A percentile compares a stretch with the other conserved stretches of the same genome.
phyloP scores from a whole-genome alignment of 2,329 filamentous ascomycete genomes.

The Arachnopeziza araneosa region DNA sequence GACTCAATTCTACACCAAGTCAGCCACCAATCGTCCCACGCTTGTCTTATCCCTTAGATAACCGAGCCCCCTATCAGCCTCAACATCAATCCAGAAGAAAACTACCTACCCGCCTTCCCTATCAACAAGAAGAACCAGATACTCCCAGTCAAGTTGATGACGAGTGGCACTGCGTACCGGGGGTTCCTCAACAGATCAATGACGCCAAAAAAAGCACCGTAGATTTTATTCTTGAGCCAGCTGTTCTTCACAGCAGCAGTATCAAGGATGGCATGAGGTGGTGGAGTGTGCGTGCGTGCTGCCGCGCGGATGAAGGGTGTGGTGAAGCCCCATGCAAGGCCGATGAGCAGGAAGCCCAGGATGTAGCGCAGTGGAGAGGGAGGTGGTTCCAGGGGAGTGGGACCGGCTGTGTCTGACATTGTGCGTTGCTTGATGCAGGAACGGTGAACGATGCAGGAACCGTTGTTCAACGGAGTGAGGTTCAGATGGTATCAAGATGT shows the following conservation, averaged over 20 bases:
- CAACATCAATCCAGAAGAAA: not conserved
- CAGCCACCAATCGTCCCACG: not conserved
- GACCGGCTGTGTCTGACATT: not conserved
- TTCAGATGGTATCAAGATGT: not conserved
- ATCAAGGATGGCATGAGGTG: slow-evolving; percentile 50
- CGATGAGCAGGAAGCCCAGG: slow-evolving; percentile 83
- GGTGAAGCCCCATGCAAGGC: slow-evolving; percentile 87
- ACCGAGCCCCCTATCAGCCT: not conserved
- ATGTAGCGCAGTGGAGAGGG: slow-evolving; percentile 68
- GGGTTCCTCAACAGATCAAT: slow-evolving; percentile 75
- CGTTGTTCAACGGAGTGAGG: not conserved
- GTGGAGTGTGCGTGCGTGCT: slow-evolving; percentile 67
- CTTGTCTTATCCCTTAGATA: not conserved
- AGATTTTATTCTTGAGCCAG: slow-evolving; percentile 57
- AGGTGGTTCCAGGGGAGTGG: slow-evolving; percentile 33
- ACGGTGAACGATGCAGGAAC: not conserved
- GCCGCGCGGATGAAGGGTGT: slow-evolving; percentile 88
- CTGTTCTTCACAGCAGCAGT: slow-evolving; percentile 47
- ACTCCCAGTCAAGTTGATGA: slow-evolving; percentile 87
- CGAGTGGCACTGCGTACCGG: slow-evolving; percentile 74
- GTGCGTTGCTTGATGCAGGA: not conserved
- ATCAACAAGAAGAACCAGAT: slow-evolving; percentile 96
- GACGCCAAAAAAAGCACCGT: slow-evolving; percentile 66
- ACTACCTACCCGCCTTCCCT: slow-evolving; percentile 72
- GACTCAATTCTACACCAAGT: slow-evolving; percentile 64